Evolutionary conservation across 805 yeast genomes (phyloP), one percentile per base, ranked within the genome.

Genomic region (Ogataea allantospora): DNA sequence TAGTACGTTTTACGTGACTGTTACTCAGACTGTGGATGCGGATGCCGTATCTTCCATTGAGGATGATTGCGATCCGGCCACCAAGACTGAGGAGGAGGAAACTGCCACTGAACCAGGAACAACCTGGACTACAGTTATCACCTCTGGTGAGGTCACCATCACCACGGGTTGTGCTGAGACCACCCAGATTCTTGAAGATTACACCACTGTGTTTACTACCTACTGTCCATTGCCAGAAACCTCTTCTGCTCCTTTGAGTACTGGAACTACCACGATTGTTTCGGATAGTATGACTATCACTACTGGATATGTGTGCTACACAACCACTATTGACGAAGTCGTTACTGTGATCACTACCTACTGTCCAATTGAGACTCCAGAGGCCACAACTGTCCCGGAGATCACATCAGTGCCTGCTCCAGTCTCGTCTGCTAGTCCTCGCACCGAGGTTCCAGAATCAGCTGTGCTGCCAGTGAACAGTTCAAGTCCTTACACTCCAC

Each of bases 201-300:
- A 14, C 21, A 38, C 38, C 26, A 38, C 38, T 9, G 23, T 30
- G 24, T 29, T 13, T 26, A 38, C 38, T 12, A 38, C 42, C 13
- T 38, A 33, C 30, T 38, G 42, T 25, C 42, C 42, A 13, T 19
- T 33, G 23, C 38, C 40, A 23, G 31, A 31, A n/a, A 23, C 34
- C 14, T 12, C 24, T 19, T 16, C 17, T 17, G 15, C 27, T 8
- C 13, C 29, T 7, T 29, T 15, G 8, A 12, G 12, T 10, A n/a
- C 33, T 20, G 33, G 14, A 12, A 22, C 28, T 7, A 15, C 33
- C 13, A 26, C 38, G 16, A 14, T 21, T 11, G 27, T 12, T 15
- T 27, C 27, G 13, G 27, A 8, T 24, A 24, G 13, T 14, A 6
- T 4, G 5, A 24, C 13, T 11, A 12, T 13, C 15, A 24, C 27